Percentiles rank a stretch among this genome's conserved stretches.
These are phyloP conservation scores for Trichoderma virens DNA, from an alignment of 495 filamentous ascomycete genomes.

Conservation along the genomic window DNA sequence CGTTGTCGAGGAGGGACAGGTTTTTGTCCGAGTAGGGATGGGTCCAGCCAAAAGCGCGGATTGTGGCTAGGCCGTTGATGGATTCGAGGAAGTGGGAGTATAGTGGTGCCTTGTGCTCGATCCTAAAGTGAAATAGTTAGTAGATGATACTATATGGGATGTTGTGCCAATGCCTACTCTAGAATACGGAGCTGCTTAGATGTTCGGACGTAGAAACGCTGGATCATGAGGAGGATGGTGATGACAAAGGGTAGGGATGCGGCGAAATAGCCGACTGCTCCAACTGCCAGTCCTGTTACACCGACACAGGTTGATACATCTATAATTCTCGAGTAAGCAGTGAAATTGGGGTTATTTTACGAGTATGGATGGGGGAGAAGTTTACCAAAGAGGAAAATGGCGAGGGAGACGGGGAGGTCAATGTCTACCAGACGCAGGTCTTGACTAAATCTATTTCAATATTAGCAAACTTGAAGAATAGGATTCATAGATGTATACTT, in stretches of 20 bases:
- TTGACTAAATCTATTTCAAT: conserved; percentile 22
- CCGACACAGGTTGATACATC: conserved; percentile 19
- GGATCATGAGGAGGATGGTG: conserved; percentile 39
- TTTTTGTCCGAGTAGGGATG: conserved; percentile 38
- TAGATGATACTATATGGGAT: background rate
- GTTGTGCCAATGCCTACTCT: conserved; percentile 21
- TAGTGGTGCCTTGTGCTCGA: conserved; percentile 31
- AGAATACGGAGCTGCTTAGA: conserved; percentile 51
- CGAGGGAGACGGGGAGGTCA: conserved; percentile 14
- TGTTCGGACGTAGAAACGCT: conserved; percentile 49
- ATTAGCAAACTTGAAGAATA: background rate
- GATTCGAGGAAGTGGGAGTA: conserved; percentile 41
- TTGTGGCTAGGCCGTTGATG: conserved; percentile 39
- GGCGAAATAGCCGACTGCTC: conserved; percentile 27
- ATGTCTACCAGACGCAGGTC: conserved; percentile 23
- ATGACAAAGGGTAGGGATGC: conserved; percentile 18
- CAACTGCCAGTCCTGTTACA: conserved; percentile 20
- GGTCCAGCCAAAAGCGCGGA: conserved; percentile 43
- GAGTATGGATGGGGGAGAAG: background rate
- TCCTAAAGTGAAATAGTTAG: conserved; percentile 22
- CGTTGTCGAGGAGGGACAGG: conserved; percentile 43
- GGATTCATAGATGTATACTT: background rate
- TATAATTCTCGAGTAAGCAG: background rate
- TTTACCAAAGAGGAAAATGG: conserved; percentile 10
- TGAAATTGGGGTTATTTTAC: background rate